Evolutionary conservation across 2,329 filamentous ascomycete species (phyloP).

Genomic region (Monilinia laxa): DNA sequence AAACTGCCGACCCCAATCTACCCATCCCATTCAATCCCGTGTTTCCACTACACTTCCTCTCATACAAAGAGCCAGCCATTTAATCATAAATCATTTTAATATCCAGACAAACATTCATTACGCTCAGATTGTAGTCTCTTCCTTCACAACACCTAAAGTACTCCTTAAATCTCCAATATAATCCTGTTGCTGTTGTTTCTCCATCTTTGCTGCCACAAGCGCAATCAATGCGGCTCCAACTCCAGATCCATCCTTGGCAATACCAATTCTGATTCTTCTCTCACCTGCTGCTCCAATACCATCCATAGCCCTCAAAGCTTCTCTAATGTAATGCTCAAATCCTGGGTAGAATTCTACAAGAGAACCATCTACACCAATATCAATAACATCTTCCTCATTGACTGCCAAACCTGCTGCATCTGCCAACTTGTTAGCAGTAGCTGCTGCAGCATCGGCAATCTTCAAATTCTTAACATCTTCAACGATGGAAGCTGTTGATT

Average conservation of each 20-base stretch:
- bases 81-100: constrained; percentile 14
- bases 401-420: constrained; percentile 33
- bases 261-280: constrained; percentile 85
- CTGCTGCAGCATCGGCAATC: constrained; percentile 31
- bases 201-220: constrained; percentile 70
- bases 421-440: constrained; percentile 35
- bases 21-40: not conserved
- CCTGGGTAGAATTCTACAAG: constrained; percentile 94
- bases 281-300: constrained; percentile 77
- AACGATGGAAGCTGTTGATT: constrained; percentile 33
- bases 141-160: not conserved
- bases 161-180: constrained; percentile 27
- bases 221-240: constrained; percentile 96
- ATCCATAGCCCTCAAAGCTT: constrained; percentile 73
- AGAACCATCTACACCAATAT: constrained; percentile 92
- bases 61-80: not conserved
- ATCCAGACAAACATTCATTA: constrained; percentile 10
- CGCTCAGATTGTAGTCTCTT: not conserved
- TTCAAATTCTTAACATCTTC: constrained; percentile 36
- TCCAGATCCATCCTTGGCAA: constrained; percentile 94
- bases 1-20: constrained; percentile 3
- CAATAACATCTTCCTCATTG: constrained; percentile 64
- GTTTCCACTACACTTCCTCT: not conserved
- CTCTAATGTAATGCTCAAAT: constrained; percentile 85
- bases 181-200: constrained; percentile 28